These are phyloP conservation scores for Penstemon barbatus DNA, from an alignment of 257 asterid species.

Conservation along the genomic window DNA sequence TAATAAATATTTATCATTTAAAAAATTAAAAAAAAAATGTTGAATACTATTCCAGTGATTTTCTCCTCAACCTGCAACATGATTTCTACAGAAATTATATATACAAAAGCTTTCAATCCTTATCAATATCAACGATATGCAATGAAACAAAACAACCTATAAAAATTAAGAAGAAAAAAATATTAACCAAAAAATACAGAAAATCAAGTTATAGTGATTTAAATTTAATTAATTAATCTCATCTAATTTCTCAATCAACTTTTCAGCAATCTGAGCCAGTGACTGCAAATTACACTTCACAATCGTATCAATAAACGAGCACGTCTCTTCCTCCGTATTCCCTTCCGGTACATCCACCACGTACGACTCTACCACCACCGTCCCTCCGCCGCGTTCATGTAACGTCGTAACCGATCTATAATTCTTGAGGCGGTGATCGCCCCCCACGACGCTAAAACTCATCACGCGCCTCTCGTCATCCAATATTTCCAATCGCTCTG, in stretches of 20 bases:
- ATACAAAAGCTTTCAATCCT: too few species aligned
- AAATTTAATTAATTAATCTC: background rate
- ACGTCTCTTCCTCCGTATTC: constrained; percentile 73
- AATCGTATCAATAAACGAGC: constrained; percentile 73
- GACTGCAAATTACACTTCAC: constrained; percentile 79
- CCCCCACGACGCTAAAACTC: constrained; percentile 81
- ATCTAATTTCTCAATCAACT: constrained; percentile 23
- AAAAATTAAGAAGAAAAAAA: too few species aligned
- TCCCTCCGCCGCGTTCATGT: constrained; percentile 38
- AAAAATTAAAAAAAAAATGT: too few species aligned
- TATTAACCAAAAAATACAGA: constrained; percentile 9
- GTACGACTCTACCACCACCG: constrained; percentile 81
- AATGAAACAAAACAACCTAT: constrained; percentile 17
- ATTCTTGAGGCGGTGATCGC: constrained; percentile 67
- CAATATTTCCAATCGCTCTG: constrained; percentile 69
- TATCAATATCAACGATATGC: constrained; percentile 32
- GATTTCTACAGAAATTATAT: too few species aligned
- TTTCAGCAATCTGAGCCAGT: constrained; percentile 55
- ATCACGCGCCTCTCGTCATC: constrained; percentile 78
- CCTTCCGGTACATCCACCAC: constrained; percentile 81
- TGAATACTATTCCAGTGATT: too few species aligned
- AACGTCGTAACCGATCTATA: constrained; percentile 74
- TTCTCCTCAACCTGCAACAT: too few species aligned
- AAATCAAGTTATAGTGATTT: constrained; percentile 22
- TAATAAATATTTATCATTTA: too few species aligned